Evolutionary conservation across 495 filamentous ascomycete genomes (phyloP), one percentile per base, ranked within the genome.

Genomic region (Sphaerosporella brunnea): DNA sequence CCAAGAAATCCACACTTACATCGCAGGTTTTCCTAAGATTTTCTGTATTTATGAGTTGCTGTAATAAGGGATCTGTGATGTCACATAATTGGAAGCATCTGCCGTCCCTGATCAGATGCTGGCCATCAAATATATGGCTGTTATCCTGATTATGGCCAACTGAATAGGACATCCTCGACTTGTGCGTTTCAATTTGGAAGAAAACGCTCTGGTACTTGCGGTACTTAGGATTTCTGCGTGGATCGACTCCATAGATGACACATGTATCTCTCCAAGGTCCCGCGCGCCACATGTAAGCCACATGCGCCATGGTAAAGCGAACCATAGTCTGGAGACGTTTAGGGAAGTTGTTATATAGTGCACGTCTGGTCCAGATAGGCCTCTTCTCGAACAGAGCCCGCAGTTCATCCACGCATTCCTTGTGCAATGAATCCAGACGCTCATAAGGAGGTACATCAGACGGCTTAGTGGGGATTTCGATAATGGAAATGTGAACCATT

Each of bases 61-160:
- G 62, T 16, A 87, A 60, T 7, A 87, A 55, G 0, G 85, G 82
- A 56, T 95, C 87, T 0, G 73, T 76, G 48, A 97, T 79, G 61
- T 97, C 90, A 65, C 87, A 92, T 24, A 87, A 70, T 68, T 95
- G 90, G 79, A 84, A 97, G 48, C 85, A 75, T 38, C 85, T 82
- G 1, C 86, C 86, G 56, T 90, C 84, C 3, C 68, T 65, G 8
- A 71, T 70, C 23, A 86, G 66, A 0, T 59, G 65, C 35, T 73
- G 62, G 30, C 90, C 88, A 38, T 88, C 80, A 63, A 94, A 97
- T 15, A 88, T 61, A 64, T 95, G 90, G 30, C 68, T 74, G 42
- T 67, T 62, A 19, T 24, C 16, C 16, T 20, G 15, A n/a, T 42
- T 32, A n/a, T 8, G 45, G 20, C 53, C 55, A 15, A 61, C 49